Percentiles rank a stretch among this genome's conserved stretches.
Conservation (phyloP, 495 filamentous ascomycete genomes). For the Recurvomyces mirabilis region DNA sequence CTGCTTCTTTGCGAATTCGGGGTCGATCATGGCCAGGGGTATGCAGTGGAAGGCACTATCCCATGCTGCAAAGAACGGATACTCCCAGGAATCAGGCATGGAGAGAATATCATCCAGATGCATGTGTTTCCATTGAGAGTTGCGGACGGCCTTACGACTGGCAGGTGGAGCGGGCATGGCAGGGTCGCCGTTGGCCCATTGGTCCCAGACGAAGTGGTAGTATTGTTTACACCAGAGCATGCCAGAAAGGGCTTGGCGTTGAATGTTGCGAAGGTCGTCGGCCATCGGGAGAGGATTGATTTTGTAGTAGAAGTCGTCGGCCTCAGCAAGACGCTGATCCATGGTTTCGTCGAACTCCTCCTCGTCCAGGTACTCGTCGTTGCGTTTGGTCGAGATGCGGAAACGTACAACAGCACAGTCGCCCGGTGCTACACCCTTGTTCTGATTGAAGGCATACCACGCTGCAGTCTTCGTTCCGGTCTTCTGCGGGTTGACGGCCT, state of each 20-base stretch:
- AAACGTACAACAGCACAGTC: slow-evolving; percentile 95
- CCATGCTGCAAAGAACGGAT: slow-evolving; percentile 97
- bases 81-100: slow-evolving; percentile 98
- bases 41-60: slow-evolving; percentile 96
- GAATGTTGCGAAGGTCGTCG: slow-evolving; percentile 88
- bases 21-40: slow-evolving; percentile 90
- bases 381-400: slow-evolving; percentile 61
- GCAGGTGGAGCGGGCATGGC: slow-evolving; percentile 70
- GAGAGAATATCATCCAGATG: slow-evolving; percentile 88
- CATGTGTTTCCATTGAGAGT: slow-evolving; percentile 84
- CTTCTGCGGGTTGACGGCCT: slow-evolving; percentile 66
- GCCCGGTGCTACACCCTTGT: slow-evolving; percentile 70
- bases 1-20: slow-evolving; percentile 95
- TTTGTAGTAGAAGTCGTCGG: slow-evolving; percentile 88
- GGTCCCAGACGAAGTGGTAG: slow-evolving; percentile 93
- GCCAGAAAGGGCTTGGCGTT: slow-evolving; percentile 83
- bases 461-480: slow-evolving; percentile 82
- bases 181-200: slow-evolving; percentile 80
- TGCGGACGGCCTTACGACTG: slow-evolving; percentile 68
- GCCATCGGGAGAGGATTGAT: slow-evolving; percentile 91
- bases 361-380: slow-evolving; percentile 69
- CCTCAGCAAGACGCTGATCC: slow-evolving; percentile 71
- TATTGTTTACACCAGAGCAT: slow-evolving; percentile 99
- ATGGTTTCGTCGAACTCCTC: slow-evolving; percentile 86
- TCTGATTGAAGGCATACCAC: slow-evolving; percentile 86